Base-by-base conservation (phyloP, 108 stramenopile genomes). In the Craspedostauros australis region DNA sequence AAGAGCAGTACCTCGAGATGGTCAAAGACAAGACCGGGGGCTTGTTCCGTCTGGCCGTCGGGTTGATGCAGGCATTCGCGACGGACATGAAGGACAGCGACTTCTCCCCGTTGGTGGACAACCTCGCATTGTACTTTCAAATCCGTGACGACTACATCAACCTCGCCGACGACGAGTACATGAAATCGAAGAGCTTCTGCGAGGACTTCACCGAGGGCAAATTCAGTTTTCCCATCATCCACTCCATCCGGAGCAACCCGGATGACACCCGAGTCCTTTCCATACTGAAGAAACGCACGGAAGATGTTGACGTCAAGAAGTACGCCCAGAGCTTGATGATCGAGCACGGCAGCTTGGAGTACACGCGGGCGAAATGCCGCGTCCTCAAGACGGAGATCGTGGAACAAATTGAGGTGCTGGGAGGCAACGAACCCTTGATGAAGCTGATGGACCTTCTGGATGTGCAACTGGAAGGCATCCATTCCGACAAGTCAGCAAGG, bases 131-230 rank as follows among this genome's bases (percentile, higher is more conserved):
- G 31, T 98, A 95, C 43, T 96, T 96, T 64, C 95, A 98, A 70
- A 94, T 98, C 37, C 68, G 95, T 22, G 95, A 96, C 62, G 97
- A 98, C 76, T 77, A 86, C 46, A 83, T 98, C 44, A 98, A 98
- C 57, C 54, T 98, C 24, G 84, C 88, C 5, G 88, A 89, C 68
- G 83, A 82, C 45, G 88, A 94, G 50, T 96, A 96, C 62, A 83
- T 91, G 73, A 88, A 91, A 66, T 82, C 76, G 26, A 98, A 98
- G 72, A 79, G 84, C 64, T 96, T 93, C 72, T 95, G 94, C 59
- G 97, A 98, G 69, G 97, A 98, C 66, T 64, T 98, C 60, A 94
- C 93, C 4, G 96, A 98, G 62, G 96, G 96, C 0, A 98, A 98
- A 55, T 98, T 94, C 50, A 85, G 82, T 19, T 94, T 82, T 60